These are phyloP conservation scores for Coemansia reversa DNA, from an alignment of 192 early-diverging fungal genomes.

Conservation along the genomic window DNA sequence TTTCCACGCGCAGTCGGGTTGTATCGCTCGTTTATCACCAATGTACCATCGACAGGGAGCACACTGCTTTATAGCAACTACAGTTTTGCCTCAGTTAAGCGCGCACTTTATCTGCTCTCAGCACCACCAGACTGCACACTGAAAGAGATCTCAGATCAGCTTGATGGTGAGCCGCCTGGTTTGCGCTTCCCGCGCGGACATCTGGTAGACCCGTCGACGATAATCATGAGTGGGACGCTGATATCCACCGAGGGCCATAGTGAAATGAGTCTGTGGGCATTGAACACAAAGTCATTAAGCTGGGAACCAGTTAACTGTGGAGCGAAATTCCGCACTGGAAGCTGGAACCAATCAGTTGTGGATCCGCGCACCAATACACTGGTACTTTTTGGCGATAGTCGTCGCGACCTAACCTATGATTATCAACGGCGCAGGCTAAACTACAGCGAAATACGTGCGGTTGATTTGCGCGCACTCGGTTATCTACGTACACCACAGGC, in stretches of 20 bases:
- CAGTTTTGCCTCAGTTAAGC: slow-evolving; percentile 70
- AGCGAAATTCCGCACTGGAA: slow-evolving; percentile 64
- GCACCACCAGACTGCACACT: slow-evolving; percentile 61
- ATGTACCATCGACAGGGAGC: slow-evolving; percentile 58
- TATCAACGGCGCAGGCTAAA: slow-evolving; percentile 78
- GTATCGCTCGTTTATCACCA: slow-evolving; percentile 75
- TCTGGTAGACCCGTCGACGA: slow-evolving; percentile 65
- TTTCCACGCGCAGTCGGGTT: slow-evolving; percentile 76
- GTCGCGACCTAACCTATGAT: slow-evolving; percentile 67
- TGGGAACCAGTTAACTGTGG: slow-evolving; percentile 74
- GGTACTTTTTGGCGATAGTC: slow-evolving; percentile 71
- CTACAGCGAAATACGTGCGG: slow-evolving; percentile 71
- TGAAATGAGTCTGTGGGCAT: slow-evolving; percentile 71
- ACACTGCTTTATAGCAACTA: slow-evolving; percentile 75
- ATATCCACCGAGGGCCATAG: slow-evolving; percentile 63
- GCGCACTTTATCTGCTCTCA: slow-evolving; percentile 69
- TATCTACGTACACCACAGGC: slow-evolving; percentile 50
- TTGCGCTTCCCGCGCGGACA: slow-evolving; percentile 75
- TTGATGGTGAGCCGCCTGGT: slow-evolving; percentile 71
- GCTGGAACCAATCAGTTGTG: slow-evolving; percentile 76
- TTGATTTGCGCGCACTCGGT: slow-evolving; percentile 75
- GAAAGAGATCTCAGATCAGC: slow-evolving; percentile 67
- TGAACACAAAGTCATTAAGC: slow-evolving; percentile 59
- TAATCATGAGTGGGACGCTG: slow-evolving; percentile 71
- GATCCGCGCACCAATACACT: slow-evolving; percentile 64